Conservation (phyloP, 768 basidiomycete genomes). For the Daedaleopsis nitida region DNA sequence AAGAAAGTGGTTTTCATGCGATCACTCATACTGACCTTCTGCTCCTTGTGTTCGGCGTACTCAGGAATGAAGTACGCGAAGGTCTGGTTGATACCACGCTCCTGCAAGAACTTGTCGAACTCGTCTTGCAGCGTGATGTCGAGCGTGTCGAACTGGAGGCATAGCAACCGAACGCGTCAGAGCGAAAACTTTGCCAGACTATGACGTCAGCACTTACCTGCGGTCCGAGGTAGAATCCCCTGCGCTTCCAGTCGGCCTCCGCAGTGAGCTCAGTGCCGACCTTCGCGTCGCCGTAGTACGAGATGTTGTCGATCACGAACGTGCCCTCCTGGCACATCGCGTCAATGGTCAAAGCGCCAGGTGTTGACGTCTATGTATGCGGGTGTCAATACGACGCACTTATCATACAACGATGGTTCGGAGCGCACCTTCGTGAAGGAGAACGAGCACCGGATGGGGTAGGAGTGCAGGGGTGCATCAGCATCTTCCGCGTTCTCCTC, state of each 20-base stretch:
- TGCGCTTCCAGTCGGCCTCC: slow-evolving; percentile 92
- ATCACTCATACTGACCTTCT: slow-evolving; percentile 60
- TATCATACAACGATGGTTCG: neutral
- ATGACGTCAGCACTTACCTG: slow-evolving; percentile 49
- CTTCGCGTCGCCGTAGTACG: slow-evolving; percentile 76
- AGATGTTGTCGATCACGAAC: slow-evolving; percentile 88
- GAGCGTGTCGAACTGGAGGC: slow-evolving; percentile 81
- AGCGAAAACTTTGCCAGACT: neutral
- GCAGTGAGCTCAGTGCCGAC: slow-evolving; percentile 77
- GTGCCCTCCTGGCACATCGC: slow-evolving; percentile 76
- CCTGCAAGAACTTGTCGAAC: slow-evolving; percentile 86
- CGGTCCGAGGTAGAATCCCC: slow-evolving; percentile 91
- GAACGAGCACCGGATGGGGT: slow-evolving; percentile 78
- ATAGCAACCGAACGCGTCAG: neutral
- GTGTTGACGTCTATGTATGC: slow-evolving; percentile 43
- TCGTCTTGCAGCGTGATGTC: slow-evolving; percentile 87
- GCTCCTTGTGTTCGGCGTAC: slow-evolving; percentile 89
- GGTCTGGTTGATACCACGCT: slow-evolving; percentile 84
- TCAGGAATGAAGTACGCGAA: slow-evolving; percentile 88
- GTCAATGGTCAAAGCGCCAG: slow-evolving; percentile 79
- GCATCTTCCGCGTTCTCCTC: slow-evolving; percentile 32
- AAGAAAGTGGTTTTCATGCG: too few relatives aligned
- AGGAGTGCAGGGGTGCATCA: slow-evolving; percentile 43
- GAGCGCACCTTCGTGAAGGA: slow-evolving; percentile 78
- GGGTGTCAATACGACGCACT: neutral